These are phyloP conservation scores for Nannizzia gypsea DNA, from an alignment of 2,329 filamentous ascomycete species.

Conservation along the genomic window DNA sequence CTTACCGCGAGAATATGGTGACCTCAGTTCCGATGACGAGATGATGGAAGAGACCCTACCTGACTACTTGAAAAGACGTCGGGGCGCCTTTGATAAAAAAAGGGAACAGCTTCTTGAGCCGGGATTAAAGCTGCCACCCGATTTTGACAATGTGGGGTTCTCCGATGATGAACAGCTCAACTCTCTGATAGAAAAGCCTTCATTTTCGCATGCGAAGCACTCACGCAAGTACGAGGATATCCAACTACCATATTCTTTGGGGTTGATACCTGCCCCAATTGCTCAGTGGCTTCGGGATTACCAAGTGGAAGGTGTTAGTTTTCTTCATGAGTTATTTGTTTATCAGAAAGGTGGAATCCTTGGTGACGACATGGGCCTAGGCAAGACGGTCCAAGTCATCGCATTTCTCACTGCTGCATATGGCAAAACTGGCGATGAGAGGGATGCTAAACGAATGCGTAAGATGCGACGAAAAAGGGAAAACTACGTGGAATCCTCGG, in stretches of 20 bases:
- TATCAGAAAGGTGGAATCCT: conserved; percentile 84
- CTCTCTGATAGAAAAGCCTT: conserved; percentile 56
- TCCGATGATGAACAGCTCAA: conserved; percentile 56
- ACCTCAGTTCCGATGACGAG: conserved; percentile 42
- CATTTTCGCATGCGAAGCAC: conserved; percentile 51
- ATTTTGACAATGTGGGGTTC: conserved; percentile 63
- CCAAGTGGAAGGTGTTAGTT: conserved; percentile 72
- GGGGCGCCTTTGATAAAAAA: conserved; percentile 55
- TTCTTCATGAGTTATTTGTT: conserved; percentile 79
- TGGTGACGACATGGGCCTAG: conserved; percentile 94
- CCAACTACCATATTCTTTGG: conserved; percentile 59
- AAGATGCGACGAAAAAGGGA: conserved; percentile 56
- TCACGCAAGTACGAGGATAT: conserved; percentile 64
- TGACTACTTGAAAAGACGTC: conserved; percentile 59
- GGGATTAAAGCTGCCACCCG: conserved; percentile 65
- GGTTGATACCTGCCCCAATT: conserved; percentile 74
- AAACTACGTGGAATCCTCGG: conserved; percentile 65
- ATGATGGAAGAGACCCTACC: conserved; percentile 52
- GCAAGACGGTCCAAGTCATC: conserved; percentile 93
- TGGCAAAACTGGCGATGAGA: conserved; percentile 82
- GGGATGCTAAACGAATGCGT: conserved; percentile 76
- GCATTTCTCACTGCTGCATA: conserved; percentile 85
- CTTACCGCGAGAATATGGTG: conserved; percentile 32
- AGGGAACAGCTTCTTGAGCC: conserved; percentile 49
- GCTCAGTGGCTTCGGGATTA: conserved; percentile 89